Evolutionary conservation across 106 monocot species (phyloP).

Genomic region (Platanthera guangdongensis): DNA sequence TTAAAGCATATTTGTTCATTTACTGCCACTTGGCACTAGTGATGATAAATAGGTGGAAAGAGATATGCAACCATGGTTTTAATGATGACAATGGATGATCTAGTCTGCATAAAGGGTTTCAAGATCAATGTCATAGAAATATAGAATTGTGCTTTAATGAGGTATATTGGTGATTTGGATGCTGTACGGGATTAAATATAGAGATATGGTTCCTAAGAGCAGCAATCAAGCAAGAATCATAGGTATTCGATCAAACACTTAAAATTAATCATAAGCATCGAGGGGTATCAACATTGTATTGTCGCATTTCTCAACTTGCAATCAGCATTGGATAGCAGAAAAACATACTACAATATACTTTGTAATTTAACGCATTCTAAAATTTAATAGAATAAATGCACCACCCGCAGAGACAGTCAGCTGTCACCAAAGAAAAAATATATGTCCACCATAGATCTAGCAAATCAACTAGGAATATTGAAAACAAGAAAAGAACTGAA

Average conservation of each 20-base stretch:
- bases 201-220: too few species aligned
- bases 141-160: too few species aligned
- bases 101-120: too few species aligned
- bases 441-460: not conserved
- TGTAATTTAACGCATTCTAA: not conserved
- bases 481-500: not conserved
- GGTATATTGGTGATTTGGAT: too few species aligned
- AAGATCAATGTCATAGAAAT: too few species aligned
- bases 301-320: not conserved
- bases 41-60: too few species aligned
- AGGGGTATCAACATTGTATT: not conserved
- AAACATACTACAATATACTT: not conserved
- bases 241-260: not conserved
- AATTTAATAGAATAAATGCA: not conserved
- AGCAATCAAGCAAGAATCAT: too few species aligned
- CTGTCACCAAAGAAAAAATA: not conserved
- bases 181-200: too few species aligned
- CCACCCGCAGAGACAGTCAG: not conserved
- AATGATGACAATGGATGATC: too few species aligned
- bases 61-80: too few species aligned
- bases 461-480: not conserved
- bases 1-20: too few species aligned
- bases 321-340: not conserved
- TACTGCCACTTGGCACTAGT: too few species aligned
- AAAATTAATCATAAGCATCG: not conserved